Evolutionary conservation across 2,329 filamentous ascomycete species (phyloP), one percentile per base, ranked within the genome.

Genomic region (Trichoderma atroviride): DNA sequence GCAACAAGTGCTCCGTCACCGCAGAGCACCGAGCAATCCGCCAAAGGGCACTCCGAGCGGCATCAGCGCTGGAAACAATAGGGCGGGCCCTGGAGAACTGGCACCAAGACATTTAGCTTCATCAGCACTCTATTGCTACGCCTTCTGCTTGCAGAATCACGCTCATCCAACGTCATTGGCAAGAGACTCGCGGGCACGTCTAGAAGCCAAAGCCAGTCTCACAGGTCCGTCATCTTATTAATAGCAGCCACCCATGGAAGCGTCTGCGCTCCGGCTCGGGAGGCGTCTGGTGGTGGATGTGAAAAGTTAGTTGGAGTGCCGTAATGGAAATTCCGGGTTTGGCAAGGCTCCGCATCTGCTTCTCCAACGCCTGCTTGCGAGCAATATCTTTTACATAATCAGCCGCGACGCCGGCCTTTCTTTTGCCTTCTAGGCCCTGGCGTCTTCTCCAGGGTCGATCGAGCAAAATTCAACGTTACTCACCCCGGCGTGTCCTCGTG

Each of bases 271-370:
- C 35, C 62, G 52, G 62, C 37, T 52, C 69, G 69, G 69, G 62
- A 62, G 68, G 57, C 64, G 69, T 35, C 33, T 35, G 33, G 11
- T 33, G 65, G 55, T 65, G 31, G 31, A 22, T 29, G 37, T 29
- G 24, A 56, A 53, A 56, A 53, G 24, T 37, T 65, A 56, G 68
- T 70, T 55, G 31, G 57, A 61, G 63, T 70, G 62, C 63, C 63
- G 69, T 70, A 70, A 70, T 70, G 27, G 69, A 70, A 70, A 70
- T 68, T 70, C 68, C 62, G 55, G 37, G 47, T 61, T 67, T 47
- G 68, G 62, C 56, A 70, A 70, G 60, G 68, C 62, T 61, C 56
- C 55, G 40, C 64, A 14, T 60, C 24, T 59, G 40, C n/a, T 37
- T 62, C 52, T 53, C 68, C 55, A 68, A 11, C 40, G 22, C 59